Conservation (phyloP, 2,329 filamentous ascomycete species). For the Hypoxylon sp. region DNA sequence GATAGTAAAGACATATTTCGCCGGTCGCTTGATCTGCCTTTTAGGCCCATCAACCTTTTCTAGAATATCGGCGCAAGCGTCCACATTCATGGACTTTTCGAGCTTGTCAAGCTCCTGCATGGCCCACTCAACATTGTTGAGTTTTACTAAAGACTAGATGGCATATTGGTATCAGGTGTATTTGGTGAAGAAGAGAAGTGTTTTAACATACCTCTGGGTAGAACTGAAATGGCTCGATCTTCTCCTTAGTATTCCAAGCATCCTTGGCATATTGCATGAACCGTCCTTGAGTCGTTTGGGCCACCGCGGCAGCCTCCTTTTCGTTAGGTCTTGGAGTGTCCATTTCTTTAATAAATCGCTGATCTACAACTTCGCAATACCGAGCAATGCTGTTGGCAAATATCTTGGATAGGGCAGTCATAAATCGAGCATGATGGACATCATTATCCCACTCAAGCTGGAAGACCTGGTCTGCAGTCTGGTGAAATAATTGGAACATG, state of each 20-base stretch:
- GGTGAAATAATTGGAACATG: constrained; percentile 92
- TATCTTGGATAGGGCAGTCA: constrained; percentile 89
- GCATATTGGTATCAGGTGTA: constrained; percentile 49
- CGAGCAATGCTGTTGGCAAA: constrained; percentile 84
- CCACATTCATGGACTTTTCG: constrained; percentile 89
- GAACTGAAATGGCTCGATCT: constrained; percentile 96
- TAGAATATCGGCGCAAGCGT: constrained; percentile 86
- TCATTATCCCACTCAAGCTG: constrained; percentile 93
- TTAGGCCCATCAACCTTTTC: constrained; percentile 78
- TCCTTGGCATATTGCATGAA: constrained; percentile 95
- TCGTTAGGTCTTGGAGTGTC: constrained; percentile 90
- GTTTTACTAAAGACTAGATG: constrained; percentile 89
- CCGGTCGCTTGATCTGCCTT: constrained; percentile 72
- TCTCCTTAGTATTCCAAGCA: constrained; percentile 90
- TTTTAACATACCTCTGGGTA: constrained; percentile 78
- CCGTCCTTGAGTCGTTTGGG: constrained; percentile 88
- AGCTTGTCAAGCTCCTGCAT: constrained; percentile 92
- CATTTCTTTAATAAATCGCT: constrained; percentile 90
- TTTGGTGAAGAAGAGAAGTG: background rate
- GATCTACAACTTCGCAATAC: constrained; percentile 93
- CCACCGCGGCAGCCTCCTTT: constrained; percentile 72
- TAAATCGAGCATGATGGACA: constrained; percentile 93
- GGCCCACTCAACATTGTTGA: constrained; percentile 97
- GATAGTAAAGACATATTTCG: constrained; percentile 97
- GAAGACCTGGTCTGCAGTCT: constrained; percentile 87